A percentile compares a stretch with the other conserved stretches of the same genome.
Conservation (phyloP, 345 rosid species). For the Combretum micranthum region DNA sequence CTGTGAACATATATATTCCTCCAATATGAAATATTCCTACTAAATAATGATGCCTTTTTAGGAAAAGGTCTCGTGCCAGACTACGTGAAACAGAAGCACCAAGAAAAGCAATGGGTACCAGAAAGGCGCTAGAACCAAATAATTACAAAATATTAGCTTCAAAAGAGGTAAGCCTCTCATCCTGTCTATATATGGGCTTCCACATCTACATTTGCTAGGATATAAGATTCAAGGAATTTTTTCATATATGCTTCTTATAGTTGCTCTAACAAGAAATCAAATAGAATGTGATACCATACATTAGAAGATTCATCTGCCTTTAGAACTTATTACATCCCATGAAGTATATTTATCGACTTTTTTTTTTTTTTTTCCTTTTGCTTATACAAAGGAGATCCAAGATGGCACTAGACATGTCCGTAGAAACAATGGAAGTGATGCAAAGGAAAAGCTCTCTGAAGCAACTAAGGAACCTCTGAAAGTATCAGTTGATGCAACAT, state of each 20-base stretch:
- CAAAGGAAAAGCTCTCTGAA: neutral
- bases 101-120: constrained; percentile 1
- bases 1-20: too few relatives aligned
- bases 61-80: constrained; percentile 14
- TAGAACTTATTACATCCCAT: too few relatives aligned
- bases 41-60: neutral
- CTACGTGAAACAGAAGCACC: constrained; percentile 1
- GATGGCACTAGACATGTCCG: neutral
- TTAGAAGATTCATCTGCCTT: too few relatives aligned
- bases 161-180: constrained; percentile 12
- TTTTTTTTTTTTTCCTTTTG: too few relatives aligned
- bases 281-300: too few relatives aligned
- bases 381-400: neutral
- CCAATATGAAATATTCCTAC: too few relatives aligned
- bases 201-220: neutral
- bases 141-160: neutral
- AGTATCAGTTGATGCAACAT: constrained; percentile 1
- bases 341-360: too few relatives aligned
- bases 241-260: neutral
- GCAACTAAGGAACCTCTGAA: constrained; percentile 1
- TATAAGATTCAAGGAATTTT: neutral
- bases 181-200: neutral
- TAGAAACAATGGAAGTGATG: neutral
- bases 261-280: neutral
- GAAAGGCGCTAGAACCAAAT: constrained; percentile 6